Evolutionary conservation across 345 rosid species (phyloP).

Genomic region (Heritiera littoralis): DNA sequence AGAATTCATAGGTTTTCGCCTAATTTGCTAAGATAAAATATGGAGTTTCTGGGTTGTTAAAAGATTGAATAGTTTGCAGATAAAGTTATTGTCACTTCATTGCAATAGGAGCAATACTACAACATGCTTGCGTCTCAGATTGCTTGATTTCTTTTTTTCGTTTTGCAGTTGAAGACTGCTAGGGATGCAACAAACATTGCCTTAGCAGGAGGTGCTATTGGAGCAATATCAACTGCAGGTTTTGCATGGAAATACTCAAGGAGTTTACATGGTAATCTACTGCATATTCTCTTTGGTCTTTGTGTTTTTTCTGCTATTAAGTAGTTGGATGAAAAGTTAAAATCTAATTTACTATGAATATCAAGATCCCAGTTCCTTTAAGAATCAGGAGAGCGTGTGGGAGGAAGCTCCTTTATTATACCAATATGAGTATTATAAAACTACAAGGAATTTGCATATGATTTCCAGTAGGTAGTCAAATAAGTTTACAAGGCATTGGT

Average conservation of each 20-base stretch:
- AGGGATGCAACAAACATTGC: constrained; percentile 70
- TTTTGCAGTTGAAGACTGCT: constrained; percentile 74
- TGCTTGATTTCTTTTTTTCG: background rate
- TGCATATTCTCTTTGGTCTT: constrained; percentile 9
- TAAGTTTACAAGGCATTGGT: background rate
- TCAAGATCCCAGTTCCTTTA: background rate
- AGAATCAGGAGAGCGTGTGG: background rate
- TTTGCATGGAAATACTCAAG: constrained; percentile 87
- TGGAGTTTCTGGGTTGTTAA: background rate
- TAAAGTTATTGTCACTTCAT: background rate
- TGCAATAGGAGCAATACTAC: background rate
- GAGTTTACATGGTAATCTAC: constrained; percentile 70
- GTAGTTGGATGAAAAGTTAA: background rate
- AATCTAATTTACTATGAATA: background rate
- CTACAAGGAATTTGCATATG: background rate
- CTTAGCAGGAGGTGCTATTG: constrained; percentile 59
- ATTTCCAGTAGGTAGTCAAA: background rate
- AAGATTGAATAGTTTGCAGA: background rate
- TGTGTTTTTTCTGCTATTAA: background rate
- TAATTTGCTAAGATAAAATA: too few relatives aligned
- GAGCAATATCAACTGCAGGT: constrained; percentile 80
- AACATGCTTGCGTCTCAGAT: background rate
- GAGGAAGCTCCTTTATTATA: background rate
- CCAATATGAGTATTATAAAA: background rate
- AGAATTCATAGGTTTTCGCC: too few relatives aligned